Conservation (phyloP, 345 rosid genomes). For the Salix dunnii region DNA sequence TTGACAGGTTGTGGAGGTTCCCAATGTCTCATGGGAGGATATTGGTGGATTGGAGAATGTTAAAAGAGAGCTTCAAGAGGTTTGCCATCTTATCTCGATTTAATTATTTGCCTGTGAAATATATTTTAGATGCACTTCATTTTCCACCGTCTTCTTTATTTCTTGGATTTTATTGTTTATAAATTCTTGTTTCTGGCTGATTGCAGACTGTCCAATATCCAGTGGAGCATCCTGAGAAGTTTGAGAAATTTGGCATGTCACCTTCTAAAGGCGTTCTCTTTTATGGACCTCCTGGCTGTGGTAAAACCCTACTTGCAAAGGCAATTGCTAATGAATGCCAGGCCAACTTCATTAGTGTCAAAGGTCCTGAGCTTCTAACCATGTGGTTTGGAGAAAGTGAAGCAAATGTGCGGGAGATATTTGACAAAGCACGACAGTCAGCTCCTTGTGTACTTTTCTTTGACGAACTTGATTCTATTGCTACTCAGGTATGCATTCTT, state of each 20-base stretch:
- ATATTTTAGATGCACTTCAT: neutral
- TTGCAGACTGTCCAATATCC: slow-evolving; percentile 37
- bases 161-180: neutral
- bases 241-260: slow-evolving; percentile 41
- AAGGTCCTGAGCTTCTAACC: slow-evolving; percentile 35
- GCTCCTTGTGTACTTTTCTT: slow-evolving; percentile 41
- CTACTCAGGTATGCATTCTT: slow-evolving; percentile 25
- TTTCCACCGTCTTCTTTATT: neutral
- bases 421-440: slow-evolving; percentile 39
- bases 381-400: slow-evolving; percentile 44
- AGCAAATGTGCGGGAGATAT: slow-evolving; percentile 34
- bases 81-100: slow-evolving; percentile 7
- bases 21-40: slow-evolving; percentile 37
- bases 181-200: neutral
- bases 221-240: slow-evolving; percentile 39
- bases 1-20: slow-evolving; percentile 38
- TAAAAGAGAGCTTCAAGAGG: slow-evolving; percentile 39
- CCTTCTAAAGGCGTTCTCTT: slow-evolving; percentile 40
- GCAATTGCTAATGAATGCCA: slow-evolving; percentile 39
- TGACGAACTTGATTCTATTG: slow-evolving; percentile 37
- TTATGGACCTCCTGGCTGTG: slow-evolving; percentile 36
- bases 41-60: slow-evolving; percentile 37
- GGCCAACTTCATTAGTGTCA: slow-evolving; percentile 37
- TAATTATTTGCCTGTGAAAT: neutral
- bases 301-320: slow-evolving; percentile 39